Evolutionary conservation across 129 eudicot species (phyloP), one percentile per base, ranked within the genome.

Genomic region (Smallanthus sonchifolius): DNA sequence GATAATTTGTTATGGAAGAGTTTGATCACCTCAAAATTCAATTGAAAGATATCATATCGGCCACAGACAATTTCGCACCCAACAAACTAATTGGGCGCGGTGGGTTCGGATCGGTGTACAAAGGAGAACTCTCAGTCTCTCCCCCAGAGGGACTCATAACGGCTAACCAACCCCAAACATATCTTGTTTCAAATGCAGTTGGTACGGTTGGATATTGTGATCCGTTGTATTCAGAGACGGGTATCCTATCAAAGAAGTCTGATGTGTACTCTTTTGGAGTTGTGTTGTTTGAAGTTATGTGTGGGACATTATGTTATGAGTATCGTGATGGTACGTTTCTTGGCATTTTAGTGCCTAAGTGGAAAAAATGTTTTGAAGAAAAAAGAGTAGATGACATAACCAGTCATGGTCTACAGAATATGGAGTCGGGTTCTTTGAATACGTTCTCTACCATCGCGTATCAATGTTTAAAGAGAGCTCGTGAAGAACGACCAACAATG

Each of bases 41-140:
- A 35, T 10, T 71, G 6, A 37, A 71, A 54, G 75, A 71, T 54
- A 10, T 71, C 5, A 19, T 17, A 52, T 5, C 11, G 10, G 65
- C 75, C 37, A 71, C 75, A 6, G 3, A 52, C 36, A 71, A 54
- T 19, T 52, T 71, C 35, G 43, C 2, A 28, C 39, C 57, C 5
- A 11, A 3, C 65, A 70, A 19, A n/a, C 34, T 15, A 9, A 34
- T 69, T 37, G 47, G 74, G 16, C 11, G 37, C 2, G 75, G 75
- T 37, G 75, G 75, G 37, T 70, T 70, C 37, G 65, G 75, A 52
- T 19, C 47, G 11, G 75, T 70, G 36, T 52, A 71, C 65, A 54
- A 71, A 52, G 75, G 75, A 52, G 51, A 71, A 37, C 75, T 71
- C 65, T 35, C 38, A 19, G 49, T 6, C n/a, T n/a, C n/a, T n/a